Evolutionary conservation across 2,329 filamentous ascomycete species (phyloP), one percentile per base, ranked within the genome.

Genomic region (Colletotrichum sp.): DNA sequence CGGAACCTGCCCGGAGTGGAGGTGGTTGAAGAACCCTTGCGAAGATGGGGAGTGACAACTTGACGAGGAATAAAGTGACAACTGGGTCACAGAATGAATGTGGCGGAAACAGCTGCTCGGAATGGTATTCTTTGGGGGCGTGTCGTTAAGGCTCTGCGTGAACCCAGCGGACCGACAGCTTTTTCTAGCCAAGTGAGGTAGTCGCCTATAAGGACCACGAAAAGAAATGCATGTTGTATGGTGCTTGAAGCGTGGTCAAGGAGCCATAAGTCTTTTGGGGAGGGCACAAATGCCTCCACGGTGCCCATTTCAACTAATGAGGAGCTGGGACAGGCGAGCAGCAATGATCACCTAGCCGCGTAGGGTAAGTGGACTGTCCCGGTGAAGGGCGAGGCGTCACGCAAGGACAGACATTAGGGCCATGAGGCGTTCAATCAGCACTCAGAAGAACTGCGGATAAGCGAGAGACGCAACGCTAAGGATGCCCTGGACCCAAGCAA

Each of bases 191-290:
- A 52, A 52, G n/a, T 52, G 16, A 52, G 43, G 43, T 13, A 21
- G 12, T 21, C 43, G 43, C 43, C n/a, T 21, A 24, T 13, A 21
- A 52, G n/a, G 36, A 65, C 14, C 61, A 65, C 34, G 63, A 55
- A 55, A 39, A 39, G 36, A 18, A 60, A 71, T 55, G 36, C n/a
- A 18, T 57, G 81, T 81, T 52, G 43, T 13, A 52, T 52, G 10
- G n/a, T 52, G 43, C 43, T 24, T 52, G 43, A 52, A 81, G 81
- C 82, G 80, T 76, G 79, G 79, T 78, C 75, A 77, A 80, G 78
- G 80, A 80, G 79, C 72, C 43, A 52, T 12, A 52, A 21, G 18
- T 21, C n/a, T 52, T 7, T 52, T 13, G 43, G n/a, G n/a, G 12
- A 52, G 43, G n/a, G 43, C n/a, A 52, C 43, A 24, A 52, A 52